Conservation (phyloP, 805 yeast genomes). For the Lachancea lanzarotensis region DNA sequence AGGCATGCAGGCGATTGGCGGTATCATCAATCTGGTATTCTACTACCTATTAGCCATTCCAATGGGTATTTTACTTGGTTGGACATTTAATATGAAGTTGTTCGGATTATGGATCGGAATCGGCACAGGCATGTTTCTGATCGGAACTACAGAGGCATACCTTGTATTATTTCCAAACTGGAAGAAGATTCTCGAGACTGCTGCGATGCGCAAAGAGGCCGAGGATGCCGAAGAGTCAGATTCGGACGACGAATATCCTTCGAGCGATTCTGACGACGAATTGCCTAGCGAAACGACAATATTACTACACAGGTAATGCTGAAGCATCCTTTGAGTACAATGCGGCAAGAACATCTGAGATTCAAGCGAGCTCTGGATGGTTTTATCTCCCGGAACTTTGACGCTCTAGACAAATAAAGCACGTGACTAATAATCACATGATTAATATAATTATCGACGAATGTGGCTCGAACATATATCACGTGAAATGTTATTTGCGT, state of each 20-base stretch:
- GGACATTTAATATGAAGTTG: slow-evolving; percentile 42
- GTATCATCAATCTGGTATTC: slow-evolving; percentile 56
- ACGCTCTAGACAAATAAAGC: no score
- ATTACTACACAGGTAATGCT: slow-evolving; percentile 9
- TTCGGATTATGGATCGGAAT: slow-evolving; percentile 76
- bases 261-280: slow-evolving; percentile 1
- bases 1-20: slow-evolving; percentile 76
- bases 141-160: slow-evolving; percentile 45
- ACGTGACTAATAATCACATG: no score
- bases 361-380: no score
- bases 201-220: slow-evolving; percentile 35
- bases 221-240: slow-evolving; percentile 29
- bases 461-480: no score
- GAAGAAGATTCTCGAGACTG: slow-evolving; percentile 43
- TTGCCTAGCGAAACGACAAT: slow-evolving; percentile 16
- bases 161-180: slow-evolving; percentile 46
- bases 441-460: no score
- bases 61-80: slow-evolving; percentile 49
- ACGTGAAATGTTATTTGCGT: no score
- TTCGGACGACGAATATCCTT: slow-evolving; percentile 10
- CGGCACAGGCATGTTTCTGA: slow-evolving; percentile 48
- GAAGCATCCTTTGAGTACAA: no score
- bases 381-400: no score
- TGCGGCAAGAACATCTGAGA: no score
- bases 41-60: slow-evolving; percentile 78